Base-by-base conservation (phyloP, 2,329 filamentous ascomycete genomes). In the Emericellopsis atlantica region DNA sequence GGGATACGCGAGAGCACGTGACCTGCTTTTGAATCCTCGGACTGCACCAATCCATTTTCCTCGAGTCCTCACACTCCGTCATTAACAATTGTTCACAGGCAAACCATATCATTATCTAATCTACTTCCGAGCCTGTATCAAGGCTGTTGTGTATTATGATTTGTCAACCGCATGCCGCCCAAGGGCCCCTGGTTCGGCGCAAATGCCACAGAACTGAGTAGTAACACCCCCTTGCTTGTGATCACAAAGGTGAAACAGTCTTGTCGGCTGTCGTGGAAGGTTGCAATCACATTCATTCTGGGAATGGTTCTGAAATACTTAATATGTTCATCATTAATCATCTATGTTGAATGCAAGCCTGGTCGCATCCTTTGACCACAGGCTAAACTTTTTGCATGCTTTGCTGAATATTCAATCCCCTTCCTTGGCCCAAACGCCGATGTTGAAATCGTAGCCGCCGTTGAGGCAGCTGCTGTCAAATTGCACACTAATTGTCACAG, bases 391-490 rank as follows among this genome's bases (percentile, higher is more conserved):
- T 63, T 58, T 51, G 52, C 37, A 55, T 59, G 51, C 51, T 54
- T 29, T 29, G 26, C 51, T 52, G 51, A 56, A 50, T 55, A 52
- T 46, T 56, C 53, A 52, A 58, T 60, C 53, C 54, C 51, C 50
- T 47, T 51, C 53, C 53, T 56, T 54, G 55, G 18, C 49, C 56
- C 55, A 62, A 70, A 72, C 69, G 69, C 69, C 69, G 69, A 72
- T 73, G 69, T 73, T 73, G 69, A 73, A 66, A 70, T 72, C 69
- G 69, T 69, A 62, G 60, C 58, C 59, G 60, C 24, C 38, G 57
- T 54, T 36, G 51, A 50, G 56, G 53, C 61, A 65, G 57, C 51
- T 48, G 51, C 48, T 52, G 48, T 54, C 48, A 56, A 45, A 56
- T 51, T 48, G 44, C 49, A 54, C 46, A 50, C 44, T 50, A 48